Conservation (phyloP, 306 rosid species). For the Prinsepia uniflora region DNA sequence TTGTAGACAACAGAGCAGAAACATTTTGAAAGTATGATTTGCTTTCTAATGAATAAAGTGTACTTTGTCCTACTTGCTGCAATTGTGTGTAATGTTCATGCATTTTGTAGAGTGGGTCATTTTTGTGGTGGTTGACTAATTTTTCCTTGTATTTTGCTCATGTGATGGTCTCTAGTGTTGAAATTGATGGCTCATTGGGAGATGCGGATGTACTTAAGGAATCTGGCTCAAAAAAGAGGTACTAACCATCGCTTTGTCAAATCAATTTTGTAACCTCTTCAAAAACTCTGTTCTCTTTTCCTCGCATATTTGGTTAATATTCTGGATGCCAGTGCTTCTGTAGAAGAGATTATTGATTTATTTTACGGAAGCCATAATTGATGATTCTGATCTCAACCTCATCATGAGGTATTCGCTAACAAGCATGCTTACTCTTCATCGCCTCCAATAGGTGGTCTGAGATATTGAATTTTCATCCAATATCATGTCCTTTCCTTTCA, state of each 20-base stretch:
- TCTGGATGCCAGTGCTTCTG: neutral
- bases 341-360: neutral
- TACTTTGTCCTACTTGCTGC: neutral
- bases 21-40: conserved; percentile 1
- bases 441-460: neutral
- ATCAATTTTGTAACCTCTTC: neutral
- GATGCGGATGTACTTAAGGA: conserved; percentile 64
- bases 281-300: neutral
- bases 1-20: neutral
- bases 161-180: conserved; percentile 43
- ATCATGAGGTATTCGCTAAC: neutral
- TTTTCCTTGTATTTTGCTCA: conserved; percentile 4
- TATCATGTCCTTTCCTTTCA: neutral
- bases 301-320: neutral
- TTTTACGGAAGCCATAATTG: neutral
- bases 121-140: conserved; percentile 21
- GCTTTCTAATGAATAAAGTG: neutral
- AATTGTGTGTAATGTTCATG: neutral
- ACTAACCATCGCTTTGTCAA: neutral
- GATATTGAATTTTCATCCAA: neutral
- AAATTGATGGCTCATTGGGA: conserved; percentile 66
- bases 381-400: neutral
- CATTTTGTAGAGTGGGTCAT: neutral
- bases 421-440: conserved; percentile 1
- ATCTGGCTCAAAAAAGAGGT: conserved; percentile 85